A percentile compares a stretch with the other conserved stretches of the same genome.
These are phyloP conservation scores for Penicillium aurantiogriseum DNA, from an alignment of 2,329 filamentous ascomycete species.

Conservation along the genomic window DNA sequence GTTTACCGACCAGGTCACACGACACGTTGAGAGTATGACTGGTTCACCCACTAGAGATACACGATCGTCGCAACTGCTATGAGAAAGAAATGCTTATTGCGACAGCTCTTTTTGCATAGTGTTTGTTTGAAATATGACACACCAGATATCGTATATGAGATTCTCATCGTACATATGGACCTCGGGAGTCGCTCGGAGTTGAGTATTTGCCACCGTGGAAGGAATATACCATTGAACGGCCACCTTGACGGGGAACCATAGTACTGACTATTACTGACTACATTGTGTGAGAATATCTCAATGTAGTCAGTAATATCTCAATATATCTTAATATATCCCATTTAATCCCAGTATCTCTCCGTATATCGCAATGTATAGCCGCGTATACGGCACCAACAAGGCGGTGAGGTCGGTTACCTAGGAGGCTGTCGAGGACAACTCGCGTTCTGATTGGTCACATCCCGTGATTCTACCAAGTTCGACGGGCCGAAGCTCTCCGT, in stretches of 20 bases:
- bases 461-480: conserved; percentile 39
- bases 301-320: background rate
- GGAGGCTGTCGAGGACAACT: conserved; percentile 2
- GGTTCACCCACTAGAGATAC: background rate
- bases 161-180: background rate
- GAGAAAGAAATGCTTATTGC: background rate
- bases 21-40: conserved; percentile 3
- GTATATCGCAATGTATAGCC: background rate
- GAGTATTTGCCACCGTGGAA: background rate
- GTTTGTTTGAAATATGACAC: background rate
- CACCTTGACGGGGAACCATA: background rate
- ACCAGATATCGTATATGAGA: background rate
- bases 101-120: background rate
- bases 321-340: background rate
- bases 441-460: conserved; percentile 18
- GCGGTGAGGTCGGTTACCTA: conserved; percentile 20
- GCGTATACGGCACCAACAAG: conserved; percentile 2
- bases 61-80: background rate
- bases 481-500: conserved; percentile 38
- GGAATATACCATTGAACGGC: background rate
- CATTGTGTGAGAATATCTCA: background rate
- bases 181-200: background rate
- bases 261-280: too few species aligned
- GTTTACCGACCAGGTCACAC: conserved; percentile 6
- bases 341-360: background rate